Base-by-base conservation (phyloP, 441 rosid species). In the Pelargonium fulgidum region DNA sequence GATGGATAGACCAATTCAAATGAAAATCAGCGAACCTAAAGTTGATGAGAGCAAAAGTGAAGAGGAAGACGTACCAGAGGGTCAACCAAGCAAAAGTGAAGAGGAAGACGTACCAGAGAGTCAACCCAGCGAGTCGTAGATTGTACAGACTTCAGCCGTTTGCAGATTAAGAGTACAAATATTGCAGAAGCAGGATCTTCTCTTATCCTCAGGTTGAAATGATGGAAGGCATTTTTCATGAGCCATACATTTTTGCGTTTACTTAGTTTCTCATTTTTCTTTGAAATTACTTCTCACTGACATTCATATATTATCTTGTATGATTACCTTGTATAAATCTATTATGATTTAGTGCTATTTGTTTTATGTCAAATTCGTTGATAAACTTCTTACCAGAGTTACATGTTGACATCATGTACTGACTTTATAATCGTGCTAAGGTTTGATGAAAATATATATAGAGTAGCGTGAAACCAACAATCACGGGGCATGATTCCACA, bases 1-100 rank as follows among this genome's bases (percentile, higher is more conserved):
- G 73, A 85, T 90, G 97, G 97, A 88, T 16, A 86, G 96, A 22
- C 86, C 94, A 56, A 19, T 93, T 71, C 79, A 74, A 61, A 81
- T 93, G 26, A 93, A 90, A 76, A 76, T 89, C 74, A 89, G 90
- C 45, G 80, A 87, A 48, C 77, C 61, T 68, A 83, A 61, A 44
- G 78, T 69, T 2, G 79, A 74, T 29, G 89, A 82, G 78, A 72
- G 90, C 45, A 82, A 66, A 75, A 84, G 69, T 65, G 72, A 77
- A 64, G 71, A 70, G 39, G 79, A 73, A 48, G 54, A 12, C 8
- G 65, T 45, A 20, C 65, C 78, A 58, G 79, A 47, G 64, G 72
- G 17, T 62, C 75, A 76, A 67, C 68, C 75, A 1, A 72, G 75
- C 48, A 24, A 24, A 24, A 24, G 29, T 24, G 29, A 24, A 71